Percentiles rank a stretch among this genome's conserved stretches.
Conservation (phyloP, 2,329 filamentous ascomycete species). For the Chrysoporthe puriensis region DNA sequence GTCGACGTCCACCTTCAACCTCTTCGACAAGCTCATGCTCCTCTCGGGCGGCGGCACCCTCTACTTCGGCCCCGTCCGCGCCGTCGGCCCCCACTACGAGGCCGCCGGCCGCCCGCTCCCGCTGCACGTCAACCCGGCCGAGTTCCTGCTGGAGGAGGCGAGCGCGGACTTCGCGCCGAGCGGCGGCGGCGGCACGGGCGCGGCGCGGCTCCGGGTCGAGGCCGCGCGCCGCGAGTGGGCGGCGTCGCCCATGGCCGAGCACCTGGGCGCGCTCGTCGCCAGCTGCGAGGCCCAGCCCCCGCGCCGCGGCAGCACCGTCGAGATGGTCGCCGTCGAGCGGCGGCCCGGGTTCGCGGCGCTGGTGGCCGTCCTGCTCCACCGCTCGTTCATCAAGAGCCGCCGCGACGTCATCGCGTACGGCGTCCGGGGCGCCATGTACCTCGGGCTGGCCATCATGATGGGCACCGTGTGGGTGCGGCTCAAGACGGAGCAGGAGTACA, state of each 20-base stretch:
- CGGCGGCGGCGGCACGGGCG: constrained; percentile 36
- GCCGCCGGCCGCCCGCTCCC: constrained; percentile 66
- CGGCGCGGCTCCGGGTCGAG: constrained; percentile 52
- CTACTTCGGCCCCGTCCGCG: constrained; percentile 69
- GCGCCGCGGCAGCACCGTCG: constrained; percentile 30
- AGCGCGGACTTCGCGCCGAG: constrained; percentile 73
- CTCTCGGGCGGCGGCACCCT: constrained; percentile 72
- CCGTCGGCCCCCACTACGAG: constrained; percentile 66
- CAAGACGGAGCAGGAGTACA: constrained; percentile 67
- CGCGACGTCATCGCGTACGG: constrained; percentile 84
- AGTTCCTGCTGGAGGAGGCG: constrained; percentile 77
- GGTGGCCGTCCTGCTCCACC: constrained; percentile 70
- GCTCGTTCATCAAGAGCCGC: constrained; percentile 81
- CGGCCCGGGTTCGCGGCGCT: constrained; percentile 54
- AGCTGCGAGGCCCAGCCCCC: constrained; percentile 37
- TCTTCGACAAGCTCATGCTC: constrained; percentile 79
- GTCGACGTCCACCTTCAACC: constrained; percentile 75
- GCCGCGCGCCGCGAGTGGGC: constrained; percentile 61
- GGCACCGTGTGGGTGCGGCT: constrained; percentile 85
- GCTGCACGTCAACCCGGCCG: constrained; percentile 75
- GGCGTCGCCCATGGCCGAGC: constrained; percentile 42
- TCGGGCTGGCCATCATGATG: constrained; percentile 80
- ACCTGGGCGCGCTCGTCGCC: constrained; percentile 33
- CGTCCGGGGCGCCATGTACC: constrained; percentile 82
- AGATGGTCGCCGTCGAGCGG: constrained; percentile 33